Base-by-base conservation (phyloP, 352 stramenopile species). In the Globisporangium iwayamae region DNA sequence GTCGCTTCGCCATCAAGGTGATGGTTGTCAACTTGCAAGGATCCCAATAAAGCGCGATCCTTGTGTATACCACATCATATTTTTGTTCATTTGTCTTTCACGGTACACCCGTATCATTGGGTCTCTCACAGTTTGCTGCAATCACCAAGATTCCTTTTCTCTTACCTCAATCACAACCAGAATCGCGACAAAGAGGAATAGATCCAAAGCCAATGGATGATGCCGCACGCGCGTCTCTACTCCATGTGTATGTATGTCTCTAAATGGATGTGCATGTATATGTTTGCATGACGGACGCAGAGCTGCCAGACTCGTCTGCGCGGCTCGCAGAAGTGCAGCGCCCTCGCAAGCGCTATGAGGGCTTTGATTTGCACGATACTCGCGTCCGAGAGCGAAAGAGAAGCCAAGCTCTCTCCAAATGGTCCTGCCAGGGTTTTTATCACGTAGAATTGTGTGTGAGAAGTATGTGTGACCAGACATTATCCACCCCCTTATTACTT, bases 381-480 rank as follows among this genome's bases (percentile, higher is more conserved):
- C 63, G 72, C 78, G 76, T 91, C 82, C 80, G 56, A 91, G 22
- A 91, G 41, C 65, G 57, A 89, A 36, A 30, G 36, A 54, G 47
- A 57, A 25, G 43, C 43, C n/a, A 3, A 2, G 32, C 32, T 11
- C 28, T 25, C 10, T 51, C 52, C 45, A 43, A 43, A 56, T 88
- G 83, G 83, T 91, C 83, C 83, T 90, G 65, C 62, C 83, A 91
- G 83, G 83, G 83, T 91, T 91, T 91, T 91, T 90, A 88, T 88
- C 83, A 85, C 83, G 57, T 90, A 92, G 77, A 72, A 88, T 92
- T 92, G 83, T 81, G 83, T 85, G 71, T 86, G 81, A 90, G 73
- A 92, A 92, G 83, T 92, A 92, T 91, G 83, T 89, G 83, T 41
- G 83, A 72, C 83, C 83, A 89, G 47, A 90, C 83, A 91, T 46